Evolutionary conservation across 2,329 filamentous ascomycete genomes (phyloP).

Genomic region (Penicillium psychrosexuale): DNA sequence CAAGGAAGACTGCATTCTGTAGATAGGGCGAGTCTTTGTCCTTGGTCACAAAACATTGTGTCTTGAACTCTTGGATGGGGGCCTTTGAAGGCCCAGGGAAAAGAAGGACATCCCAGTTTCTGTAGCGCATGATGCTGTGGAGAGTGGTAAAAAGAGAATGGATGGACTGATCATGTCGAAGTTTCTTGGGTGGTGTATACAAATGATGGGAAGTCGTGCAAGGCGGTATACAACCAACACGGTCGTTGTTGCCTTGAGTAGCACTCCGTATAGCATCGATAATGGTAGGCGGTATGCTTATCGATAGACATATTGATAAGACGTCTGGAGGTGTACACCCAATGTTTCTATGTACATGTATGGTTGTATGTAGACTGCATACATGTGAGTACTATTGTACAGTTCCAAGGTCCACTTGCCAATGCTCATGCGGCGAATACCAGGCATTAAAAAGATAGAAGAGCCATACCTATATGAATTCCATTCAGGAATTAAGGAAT

Average conservation of each 20-base stretch:
- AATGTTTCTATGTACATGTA: too few species aligned
- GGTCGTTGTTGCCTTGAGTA: not conserved
- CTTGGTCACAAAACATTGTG: slow-evolving; percentile 66
- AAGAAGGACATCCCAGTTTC: slow-evolving; percentile 81
- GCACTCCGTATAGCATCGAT: not conserved
- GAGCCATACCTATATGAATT: not conserved
- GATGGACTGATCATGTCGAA: not conserved
- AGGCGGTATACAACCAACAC: not conserved
- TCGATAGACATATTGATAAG: not conserved
- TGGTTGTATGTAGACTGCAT: too few species aligned
- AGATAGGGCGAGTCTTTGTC: slow-evolving; percentile 55
- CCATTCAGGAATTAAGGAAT: not conserved
- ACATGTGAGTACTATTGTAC: too few species aligned
- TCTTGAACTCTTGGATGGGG: slow-evolving; percentile 79
- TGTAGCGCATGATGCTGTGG: slow-evolving; percentile 67
- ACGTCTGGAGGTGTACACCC: too few species aligned
- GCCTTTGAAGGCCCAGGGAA: slow-evolving; percentile 67
- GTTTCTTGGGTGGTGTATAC: not conserved
- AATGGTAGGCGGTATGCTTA: not conserved
- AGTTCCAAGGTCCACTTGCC: too few species aligned
- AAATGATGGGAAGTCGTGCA: not conserved
- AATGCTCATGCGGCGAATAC: too few species aligned
- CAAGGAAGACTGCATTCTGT: slow-evolving; percentile 44
- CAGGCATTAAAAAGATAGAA: not conserved
- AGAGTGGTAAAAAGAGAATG: not conserved